phyloP scores from a whole-genome alignment of 1,139 yeast genomes.

The Hemisphaericaspora lyxosophila region DNA sequence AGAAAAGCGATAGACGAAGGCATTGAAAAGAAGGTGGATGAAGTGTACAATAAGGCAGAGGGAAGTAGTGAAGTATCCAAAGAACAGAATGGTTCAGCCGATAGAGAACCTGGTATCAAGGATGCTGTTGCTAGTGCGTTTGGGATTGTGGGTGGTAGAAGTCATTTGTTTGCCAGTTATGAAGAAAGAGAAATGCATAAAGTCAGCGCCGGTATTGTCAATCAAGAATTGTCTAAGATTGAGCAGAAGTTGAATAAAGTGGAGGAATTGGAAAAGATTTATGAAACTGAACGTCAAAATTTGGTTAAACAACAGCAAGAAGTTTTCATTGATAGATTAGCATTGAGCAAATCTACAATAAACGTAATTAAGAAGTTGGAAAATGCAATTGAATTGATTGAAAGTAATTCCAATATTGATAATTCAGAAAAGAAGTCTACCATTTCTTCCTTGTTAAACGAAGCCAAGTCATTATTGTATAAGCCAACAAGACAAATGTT shows the following conservation, averaged over 20 bases:
- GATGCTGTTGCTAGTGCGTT: slow-evolving; percentile 59
- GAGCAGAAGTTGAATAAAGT: slow-evolving; percentile 75
- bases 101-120: slow-evolving; percentile 6
- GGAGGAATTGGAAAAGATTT: slow-evolving; percentile 69
- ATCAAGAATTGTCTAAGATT: slow-evolving; percentile 70
- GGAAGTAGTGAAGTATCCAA: slow-evolving; percentile 53
- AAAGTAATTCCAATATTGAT: slow-evolving; percentile 14
- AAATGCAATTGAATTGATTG: slow-evolving; percentile 40
- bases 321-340: slow-evolving; percentile 72
- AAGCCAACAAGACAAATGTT: slow-evolving; percentile 48
- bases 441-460: slow-evolving; percentile 35
- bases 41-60: slow-evolving; percentile 32
- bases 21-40: slow-evolving; percentile 37
- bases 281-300: slow-evolving; percentile 75
- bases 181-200: slow-evolving; percentile 80
- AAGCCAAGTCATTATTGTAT: slow-evolving; percentile 49
- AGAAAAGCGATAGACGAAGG: slow-evolving; percentile 56
- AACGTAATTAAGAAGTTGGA: slow-evolving; percentile 51
- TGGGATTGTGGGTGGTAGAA: slow-evolving; percentile 75
- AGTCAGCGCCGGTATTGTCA: slow-evolving; percentile 58
- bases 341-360: slow-evolving; percentile 63
- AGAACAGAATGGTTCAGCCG: slow-evolving; percentile 9
- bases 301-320: slow-evolving; percentile 80
- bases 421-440: slow-evolving; percentile 14
- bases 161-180: slow-evolving; percentile 77